phyloP scores from a whole-genome alignment of 768 basidiomycete species.

The Podaxis rugospora region DNA sequence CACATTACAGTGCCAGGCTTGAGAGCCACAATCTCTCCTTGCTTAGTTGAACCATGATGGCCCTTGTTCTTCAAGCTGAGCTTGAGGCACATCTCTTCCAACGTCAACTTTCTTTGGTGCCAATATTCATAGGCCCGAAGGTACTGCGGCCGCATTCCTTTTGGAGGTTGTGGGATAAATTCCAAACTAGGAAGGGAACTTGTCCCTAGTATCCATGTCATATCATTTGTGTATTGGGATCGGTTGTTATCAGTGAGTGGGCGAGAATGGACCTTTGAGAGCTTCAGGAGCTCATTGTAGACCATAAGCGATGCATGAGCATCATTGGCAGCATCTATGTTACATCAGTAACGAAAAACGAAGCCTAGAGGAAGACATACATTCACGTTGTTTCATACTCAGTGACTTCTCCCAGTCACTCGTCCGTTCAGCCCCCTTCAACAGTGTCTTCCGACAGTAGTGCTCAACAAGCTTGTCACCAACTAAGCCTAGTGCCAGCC shows the following conservation, averaged over 20 bases:
- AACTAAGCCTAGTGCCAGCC: background rate
- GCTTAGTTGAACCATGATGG: background rate
- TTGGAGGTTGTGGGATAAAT: background rate
- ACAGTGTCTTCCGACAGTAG: conserved; percentile 26
- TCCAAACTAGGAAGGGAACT: background rate
- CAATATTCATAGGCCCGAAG: conserved; percentile 31
- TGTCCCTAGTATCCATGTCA: background rate
- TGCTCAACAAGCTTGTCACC: conserved; percentile 23
- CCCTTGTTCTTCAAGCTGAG: conserved; percentile 17
- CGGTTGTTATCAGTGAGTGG: conserved; percentile 13
- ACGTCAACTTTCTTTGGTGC: conserved; percentile 21
- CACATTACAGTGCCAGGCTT: conserved; percentile 29
- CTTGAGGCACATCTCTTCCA: conserved; percentile 27
- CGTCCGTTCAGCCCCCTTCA: conserved; percentile 25
- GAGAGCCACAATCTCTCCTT: conserved; percentile 15
- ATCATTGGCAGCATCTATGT: conserved; percentile 34
- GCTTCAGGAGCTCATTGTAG: conserved; percentile 22
- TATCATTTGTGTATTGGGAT: conserved; percentile 1
- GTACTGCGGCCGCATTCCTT: conserved; percentile 20
- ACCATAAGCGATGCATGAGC: conserved; percentile 29
- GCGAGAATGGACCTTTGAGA: conserved; percentile 19
- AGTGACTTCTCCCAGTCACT: conserved; percentile 32
- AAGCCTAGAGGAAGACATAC: conserved; percentile 14
- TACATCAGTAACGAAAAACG: background rate
- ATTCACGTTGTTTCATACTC: conserved; percentile 21